A percentile compares a stretch with the other conserved stretches of the same genome.
Evolutionary conservation across 2,329 filamentous ascomycete species (phyloP).

Genomic region (Colletotrichum filicis): DNA sequence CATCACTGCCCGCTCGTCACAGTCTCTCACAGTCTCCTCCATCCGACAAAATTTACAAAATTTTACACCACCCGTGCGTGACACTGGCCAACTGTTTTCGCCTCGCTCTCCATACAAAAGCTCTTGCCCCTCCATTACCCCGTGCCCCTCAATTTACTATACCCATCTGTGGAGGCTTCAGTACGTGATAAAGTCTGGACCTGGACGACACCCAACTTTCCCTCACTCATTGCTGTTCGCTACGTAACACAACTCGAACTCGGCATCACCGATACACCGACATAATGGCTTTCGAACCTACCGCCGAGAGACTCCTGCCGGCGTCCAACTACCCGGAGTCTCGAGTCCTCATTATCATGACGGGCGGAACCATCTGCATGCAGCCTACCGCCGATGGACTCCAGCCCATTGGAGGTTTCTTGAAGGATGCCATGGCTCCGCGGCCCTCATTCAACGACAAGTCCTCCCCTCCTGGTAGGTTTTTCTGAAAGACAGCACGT

Average conservation of each 20-base stretch:
- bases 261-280: background rate
- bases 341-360: conserved; percentile 89
- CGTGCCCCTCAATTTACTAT: conserved; percentile 29
- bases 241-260: background rate
- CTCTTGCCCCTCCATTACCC: conserved; percentile 30
- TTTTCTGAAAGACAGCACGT: background rate
- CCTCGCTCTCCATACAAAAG: conserved; percentile 30
- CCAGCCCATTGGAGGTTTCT: conserved; percentile 82
- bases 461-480: conserved; percentile 60
- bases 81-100: conserved; percentile 22
- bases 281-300: conserved; percentile 26
- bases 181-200: conserved; percentile 21
- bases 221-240: background rate
- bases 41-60: conserved; percentile 33
- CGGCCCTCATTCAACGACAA: conserved; percentile 88
- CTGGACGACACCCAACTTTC: background rate
- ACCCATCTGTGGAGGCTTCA: conserved; percentile 20
- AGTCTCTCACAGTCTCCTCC: conserved; percentile 17
- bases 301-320: conserved; percentile 21
- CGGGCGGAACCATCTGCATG: conserved; percentile 93
- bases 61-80: conserved; percentile 30
- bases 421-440: conserved; percentile 84
- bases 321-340: conserved; percentile 70
- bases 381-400: conserved; percentile 82
- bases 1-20: conserved; percentile 26